A percentile compares a stretch with the other conserved stretches of the same genome.
Conservation (phyloP, 305 asterid genomes). For the Plantago coronopus region DNA sequence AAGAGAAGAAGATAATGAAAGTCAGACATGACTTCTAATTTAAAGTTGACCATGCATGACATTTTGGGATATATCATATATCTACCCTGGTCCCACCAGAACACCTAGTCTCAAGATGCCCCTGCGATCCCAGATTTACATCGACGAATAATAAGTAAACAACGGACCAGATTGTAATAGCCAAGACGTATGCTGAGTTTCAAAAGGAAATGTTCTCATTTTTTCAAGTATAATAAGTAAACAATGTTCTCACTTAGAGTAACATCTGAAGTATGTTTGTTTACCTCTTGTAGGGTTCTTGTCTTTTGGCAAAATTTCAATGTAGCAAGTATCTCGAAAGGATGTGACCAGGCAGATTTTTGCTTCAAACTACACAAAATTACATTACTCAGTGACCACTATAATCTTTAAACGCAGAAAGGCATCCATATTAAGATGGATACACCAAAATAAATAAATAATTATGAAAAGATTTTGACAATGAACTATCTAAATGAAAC, state of each 20-base stretch:
- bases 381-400: slow-evolving; percentile 1
- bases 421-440: not conserved
- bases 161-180: too few species aligned
- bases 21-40: too few species aligned
- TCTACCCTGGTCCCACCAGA: not conserved
- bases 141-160: not conserved
- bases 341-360: slow-evolving; percentile 88
- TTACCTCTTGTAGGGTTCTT: slow-evolving; percentile 56
- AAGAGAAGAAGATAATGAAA: not conserved
- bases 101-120: too few species aligned
- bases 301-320: slow-evolving; percentile 85
- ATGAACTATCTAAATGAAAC: not conserved
- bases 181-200: too few species aligned
- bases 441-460: too few species aligned
- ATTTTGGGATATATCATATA: not conserved
- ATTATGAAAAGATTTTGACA: not conserved
- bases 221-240: too few species aligned
- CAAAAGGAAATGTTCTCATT: too few species aligned
- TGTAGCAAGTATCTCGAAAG: slow-evolving; percentile 74
- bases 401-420: slow-evolving; percentile 1
- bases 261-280: not conserved
- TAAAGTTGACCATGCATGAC: too few species aligned
- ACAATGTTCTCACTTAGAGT: too few species aligned
- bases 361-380: slow-evolving; percentile 58
- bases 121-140: not conserved